Evolutionary conservation across 805 yeast species (phyloP), one percentile per base, ranked within the genome.

Genomic region (Ogataea kodamae): DNA sequence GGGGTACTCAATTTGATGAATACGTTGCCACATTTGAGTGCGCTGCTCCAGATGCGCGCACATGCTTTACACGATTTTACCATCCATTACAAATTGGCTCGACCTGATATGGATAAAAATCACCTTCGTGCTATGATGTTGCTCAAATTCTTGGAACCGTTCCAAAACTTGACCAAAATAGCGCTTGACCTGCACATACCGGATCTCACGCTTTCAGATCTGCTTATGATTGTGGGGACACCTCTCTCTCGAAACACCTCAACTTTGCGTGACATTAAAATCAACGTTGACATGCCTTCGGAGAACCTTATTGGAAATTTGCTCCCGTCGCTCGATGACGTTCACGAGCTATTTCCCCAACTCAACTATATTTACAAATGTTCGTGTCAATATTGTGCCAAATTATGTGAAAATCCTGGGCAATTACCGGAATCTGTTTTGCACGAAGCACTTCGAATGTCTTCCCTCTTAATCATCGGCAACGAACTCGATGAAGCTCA

Each of bases 201-300:
- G 16, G 57, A 57, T 1, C 39, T 57, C 20, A 46, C 50, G 36
- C 39, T 57, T n/a, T 54, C 61, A 1, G 54, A 57, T 33, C 26
- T 58, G 14, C 42, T 58, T 19, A 57, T 57, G 62, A 54, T 58
- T 16, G 29, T 58, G 6, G 62, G 60, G 3, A 45, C 59, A 2
- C 58, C 60, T 4, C 37, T 58, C 9, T 34, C 55, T 5, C 52
- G 50, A 27, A 56, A 57, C 34, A 33, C 40, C 14, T 7, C 20
- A 3, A 37, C 56, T 5, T 30, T 58, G 9, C 30, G 44, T 19
- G 57, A 55, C 29, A 41, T 58, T 10, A 32, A 55, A 8, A 35
- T 58, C 13, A 54, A 55, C 35, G 42, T 56, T 9, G 39, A 39
- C 25, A 25, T 38, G 7, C 62, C 63, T 1, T 54, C 61, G 2